Conservation (phyloP, 768 basidiomycete genomes). For the Coprinopsis sp. region DNA sequence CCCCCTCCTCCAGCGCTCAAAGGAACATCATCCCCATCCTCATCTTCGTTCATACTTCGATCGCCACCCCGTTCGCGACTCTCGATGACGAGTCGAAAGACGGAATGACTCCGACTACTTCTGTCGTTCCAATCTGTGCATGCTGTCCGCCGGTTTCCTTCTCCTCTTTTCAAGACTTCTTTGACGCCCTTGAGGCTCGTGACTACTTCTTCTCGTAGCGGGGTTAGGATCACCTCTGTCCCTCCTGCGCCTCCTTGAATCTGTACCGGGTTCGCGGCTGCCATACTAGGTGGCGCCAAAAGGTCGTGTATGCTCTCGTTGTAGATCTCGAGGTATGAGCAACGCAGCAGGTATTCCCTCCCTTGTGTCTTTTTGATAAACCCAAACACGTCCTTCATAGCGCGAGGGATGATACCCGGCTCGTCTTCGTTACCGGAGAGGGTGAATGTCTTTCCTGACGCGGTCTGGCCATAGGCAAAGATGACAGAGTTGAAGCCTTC, state of each 20-base stretch:
- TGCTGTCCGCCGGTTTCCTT: conserved; percentile 83
- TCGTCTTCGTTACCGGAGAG: conserved; percentile 75
- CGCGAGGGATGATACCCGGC: conserved; percentile 91
- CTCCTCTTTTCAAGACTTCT: conserved; percentile 81
- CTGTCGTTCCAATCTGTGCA: conserved; percentile 99
- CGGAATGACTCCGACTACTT: conserved; percentile 90
- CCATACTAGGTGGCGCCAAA: conserved; percentile 61
- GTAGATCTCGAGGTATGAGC: conserved; percentile 96
- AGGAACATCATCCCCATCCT: conserved; percentile 40
- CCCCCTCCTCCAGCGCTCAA: no score
- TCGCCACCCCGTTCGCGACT: conserved; percentile 60
- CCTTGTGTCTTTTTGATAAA: conserved; percentile 72
- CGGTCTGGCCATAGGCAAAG: conserved; percentile 93
- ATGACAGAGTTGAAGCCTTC: conserved; percentile 95
- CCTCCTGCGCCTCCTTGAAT: conserved; percentile 64
- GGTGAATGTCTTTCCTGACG: conserved; percentile 54
- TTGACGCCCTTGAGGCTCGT: conserved; percentile 82
- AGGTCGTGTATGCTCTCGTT: conserved; percentile 88
- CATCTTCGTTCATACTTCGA: no score
- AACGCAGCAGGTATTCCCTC: conserved; percentile 90
- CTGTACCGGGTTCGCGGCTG: conserved; percentile 58
- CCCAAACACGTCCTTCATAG: conserved; percentile 88
- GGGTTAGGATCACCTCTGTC: conserved; percentile 59
- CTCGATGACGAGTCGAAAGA: conserved; percentile 91
- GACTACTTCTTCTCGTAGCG: conserved; percentile 90